Percentiles rank a stretch among this genome's conserved stretches.
Evolutionary conservation across 139 green algal genomes (phyloP).

Genomic region (Pycnococcus provasolii): DNA sequence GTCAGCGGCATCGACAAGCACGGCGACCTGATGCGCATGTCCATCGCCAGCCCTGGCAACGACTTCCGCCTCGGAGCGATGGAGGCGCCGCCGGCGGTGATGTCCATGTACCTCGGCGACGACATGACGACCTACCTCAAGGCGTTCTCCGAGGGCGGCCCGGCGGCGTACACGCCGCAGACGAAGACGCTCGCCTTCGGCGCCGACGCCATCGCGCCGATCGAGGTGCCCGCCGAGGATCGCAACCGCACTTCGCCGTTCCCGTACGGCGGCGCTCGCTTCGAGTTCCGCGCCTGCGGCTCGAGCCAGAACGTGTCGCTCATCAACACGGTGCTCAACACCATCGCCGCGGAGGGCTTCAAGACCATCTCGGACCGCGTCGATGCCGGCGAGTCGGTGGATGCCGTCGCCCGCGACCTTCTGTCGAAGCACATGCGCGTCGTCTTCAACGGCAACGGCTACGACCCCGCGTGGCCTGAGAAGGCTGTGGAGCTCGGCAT

Average conservation of each 20-base stretch:
- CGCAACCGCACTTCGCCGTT: constrained; percentile 31
- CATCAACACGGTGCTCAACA: constrained; percentile 27
- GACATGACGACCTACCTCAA: constrained; percentile 20
- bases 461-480: constrained; percentile 27
- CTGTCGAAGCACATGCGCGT: constrained; percentile 21
- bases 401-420: constrained; percentile 14
- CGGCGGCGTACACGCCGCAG: constrained; percentile 13
- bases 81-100: constrained; percentile 30
- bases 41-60: constrained; percentile 28
- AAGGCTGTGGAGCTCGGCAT: constrained; percentile 17
- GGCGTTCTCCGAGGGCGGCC: constrained; percentile 2
- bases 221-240: constrained; percentile 23
- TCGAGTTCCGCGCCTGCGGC: constrained; percentile 31
- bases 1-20: constrained; percentile 26
- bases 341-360: constrained; percentile 19
- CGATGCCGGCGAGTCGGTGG: constrained; percentile 19
- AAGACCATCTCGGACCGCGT: constrained; percentile 22
- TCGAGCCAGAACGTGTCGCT: constrained; percentile 31
- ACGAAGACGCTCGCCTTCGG: constrained; percentile 19
- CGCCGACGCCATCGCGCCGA: background rate
- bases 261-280: constrained; percentile 27
- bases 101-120: constrained; percentile 27
- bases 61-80: constrained; percentile 31
- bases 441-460: constrained; percentile 34
- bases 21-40: constrained; percentile 27